Evolutionary conservation across 2,329 filamentous ascomycete species (phyloP), one percentile per base, ranked within the genome.

Genomic region (Verticillium nubilum): DNA sequence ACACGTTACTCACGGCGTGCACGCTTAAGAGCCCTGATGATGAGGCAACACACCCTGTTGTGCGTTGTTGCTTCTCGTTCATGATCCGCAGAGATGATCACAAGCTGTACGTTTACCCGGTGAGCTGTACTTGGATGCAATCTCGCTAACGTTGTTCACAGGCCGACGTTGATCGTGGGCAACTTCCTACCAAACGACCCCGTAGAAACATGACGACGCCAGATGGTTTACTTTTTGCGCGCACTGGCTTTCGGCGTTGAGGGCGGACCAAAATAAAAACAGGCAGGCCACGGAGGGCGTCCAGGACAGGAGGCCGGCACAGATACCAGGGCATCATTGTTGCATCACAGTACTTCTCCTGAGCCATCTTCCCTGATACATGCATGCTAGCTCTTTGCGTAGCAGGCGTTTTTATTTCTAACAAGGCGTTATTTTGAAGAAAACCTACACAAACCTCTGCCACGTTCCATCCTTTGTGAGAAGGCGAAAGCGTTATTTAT

Each of bases 41-140:
- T 56, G 83, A 83, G 61, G 86, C 88, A 3, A 85, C 86, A 52
- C 85, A 89, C 58, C 85, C 89, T 23, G 86, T 90, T 42, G 88
- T 97, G 61, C 89, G 91, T 70, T 99, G 95, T 73, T 98, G 94
- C 73, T 99, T 99, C 75, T 98, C 94, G 0, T 97, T 99, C 72
- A 96, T 94, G 60, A 97, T 99, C 66, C 86, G 92, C 68, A 87
- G 94, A 69, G 95, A 99, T 76, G 91, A 92, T 62, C 91, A 97
- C 74, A 96, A 97, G 71, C 92, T 99, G 95, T 97, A 78, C 83
- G 93, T 73, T 50, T n/a, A 56, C 35, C 27, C 13, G 9, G 62
- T 60, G 54, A 53, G 25, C 54, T 35, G n/a, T 54, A 26, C 31
- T 33, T 23, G 13, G 35, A 47, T 28, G 13, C 52, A 29, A 7